These are phyloP conservation scores for Brasilioporus rufonigricans DNA, from an alignment of 768 basidiomycete genomes.

Conservation along the genomic window DNA sequence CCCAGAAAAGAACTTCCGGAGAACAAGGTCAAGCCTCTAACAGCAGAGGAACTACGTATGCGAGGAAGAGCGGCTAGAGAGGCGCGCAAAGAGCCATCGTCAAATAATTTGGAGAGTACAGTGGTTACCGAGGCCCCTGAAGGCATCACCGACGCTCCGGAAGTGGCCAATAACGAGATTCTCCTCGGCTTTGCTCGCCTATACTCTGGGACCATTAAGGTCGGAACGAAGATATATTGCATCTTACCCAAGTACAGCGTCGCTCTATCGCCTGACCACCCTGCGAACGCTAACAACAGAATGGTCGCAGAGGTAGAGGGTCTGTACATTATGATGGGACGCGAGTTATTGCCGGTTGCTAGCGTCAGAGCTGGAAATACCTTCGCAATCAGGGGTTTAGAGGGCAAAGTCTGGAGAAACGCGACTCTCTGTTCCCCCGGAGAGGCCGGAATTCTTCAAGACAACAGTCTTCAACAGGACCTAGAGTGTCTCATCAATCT, in stretches of 20 bases:
- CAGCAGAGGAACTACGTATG: conserved; percentile 79
- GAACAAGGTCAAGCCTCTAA: conserved; percentile 71
- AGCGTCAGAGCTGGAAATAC: conserved; percentile 89
- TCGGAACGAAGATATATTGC: conserved; percentile 63
- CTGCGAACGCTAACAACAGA: conserved; percentile 65
- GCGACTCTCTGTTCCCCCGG: conserved; percentile 82
- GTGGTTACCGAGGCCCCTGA: conserved; percentile 4
- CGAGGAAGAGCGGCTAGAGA: conserved; percentile 57
- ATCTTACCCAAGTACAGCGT: conserved; percentile 86
- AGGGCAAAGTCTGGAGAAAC: conserved; percentile 86
- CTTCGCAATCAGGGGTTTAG: conserved; percentile 88
- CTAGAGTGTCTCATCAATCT: conserved; percentile 73
- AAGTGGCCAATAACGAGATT: conserved; percentile 46
- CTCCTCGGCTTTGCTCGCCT: conserved; percentile 92
- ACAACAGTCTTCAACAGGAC: conserved; percentile 32
- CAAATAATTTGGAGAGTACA: conserved; percentile 20
- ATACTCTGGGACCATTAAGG: conserved; percentile 82
- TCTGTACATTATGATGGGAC: conserved; percentile 97
- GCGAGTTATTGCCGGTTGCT: conserved; percentile 83
- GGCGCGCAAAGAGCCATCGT: conserved; percentile 33
- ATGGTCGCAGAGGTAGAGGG: conserved; percentile 61
- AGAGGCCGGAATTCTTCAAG: conserved; percentile 39
- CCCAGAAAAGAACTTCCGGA: conserved; percentile 79
- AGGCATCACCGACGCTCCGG: neutral
- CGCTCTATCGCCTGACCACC: conserved; percentile 58